Evolutionary conservation across 805 yeast species (phyloP), one percentile per base, ranked within the genome.

Genomic region (Candida silvatica): DNA sequence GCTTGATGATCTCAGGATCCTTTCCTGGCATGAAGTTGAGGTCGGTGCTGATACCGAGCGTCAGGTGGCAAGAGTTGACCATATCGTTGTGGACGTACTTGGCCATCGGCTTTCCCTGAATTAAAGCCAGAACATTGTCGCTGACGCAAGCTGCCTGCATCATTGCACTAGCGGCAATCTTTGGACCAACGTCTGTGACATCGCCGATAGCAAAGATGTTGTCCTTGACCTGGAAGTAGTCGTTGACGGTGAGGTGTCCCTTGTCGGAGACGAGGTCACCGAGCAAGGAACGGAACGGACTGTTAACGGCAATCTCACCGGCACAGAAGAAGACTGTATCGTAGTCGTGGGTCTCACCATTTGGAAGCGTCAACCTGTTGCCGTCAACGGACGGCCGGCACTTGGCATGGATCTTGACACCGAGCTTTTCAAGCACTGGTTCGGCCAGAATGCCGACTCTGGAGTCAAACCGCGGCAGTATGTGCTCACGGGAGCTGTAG

Each of bases 201-300:
- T 45, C 49, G 3, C 49, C 49, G 11, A 37, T 38, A 9, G 37
- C 47, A 27, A 45, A 45, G 1, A 45, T 35, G 23, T 45, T 35
- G 9, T 32, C 29, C 6, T 34, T 20, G 2, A 38, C 35, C 34
- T 43, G 39, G n/a, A 36, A 34, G 23, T 32, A 24, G 9, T 33
- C 20, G 4, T 37, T 42, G 12, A 40, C 44, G 17, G 17, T n/a
- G 5, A 45, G 14, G 18, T 42, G 40, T 8, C 43, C 47, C n/a
- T 31, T 34, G 3, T 32, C 15, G 15, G 34, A 30, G 18, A 45
- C 20, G 4, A 31, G 27, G 14, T 31, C 33, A 14, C 33, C 28
- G 17, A 43, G 30, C 6, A 8, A 32, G 6, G 6, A 6, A 15
- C 17, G 8, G 29, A 16, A 15, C 16, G 35, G 35, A 17, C 20